Conservation (phyloP, 2,329 filamentous ascomycete species). For the Pseudocercospora fijiensis region DNA sequence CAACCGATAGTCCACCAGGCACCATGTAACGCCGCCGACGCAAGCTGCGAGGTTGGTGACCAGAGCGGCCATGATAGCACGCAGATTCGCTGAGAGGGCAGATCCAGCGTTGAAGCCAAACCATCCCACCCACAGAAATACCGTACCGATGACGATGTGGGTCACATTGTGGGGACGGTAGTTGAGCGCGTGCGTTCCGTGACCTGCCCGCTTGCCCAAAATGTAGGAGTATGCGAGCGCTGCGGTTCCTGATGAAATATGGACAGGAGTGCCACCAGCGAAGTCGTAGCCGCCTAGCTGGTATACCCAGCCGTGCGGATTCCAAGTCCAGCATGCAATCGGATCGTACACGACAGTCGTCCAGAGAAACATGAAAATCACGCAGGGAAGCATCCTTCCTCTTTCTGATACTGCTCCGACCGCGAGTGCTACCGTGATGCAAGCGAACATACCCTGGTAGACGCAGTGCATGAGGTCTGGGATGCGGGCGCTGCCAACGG, state of each 20-base stretch:
- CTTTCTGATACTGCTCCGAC: conserved; percentile 83
- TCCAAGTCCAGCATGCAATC: conserved; percentile 96
- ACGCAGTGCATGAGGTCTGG: conserved; percentile 83
- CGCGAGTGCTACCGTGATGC: conserved; percentile 81
- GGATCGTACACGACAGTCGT: conserved; percentile 86
- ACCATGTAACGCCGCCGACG: conserved; percentile 85
- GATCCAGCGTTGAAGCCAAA: conserved; percentile 98
- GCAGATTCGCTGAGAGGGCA: conserved; percentile 71
- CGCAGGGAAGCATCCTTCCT: conserved; percentile 81
- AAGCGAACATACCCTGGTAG: conserved; percentile 86
- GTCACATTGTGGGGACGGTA: conserved; percentile 92
- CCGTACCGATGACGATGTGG: conserved; percentile 86
- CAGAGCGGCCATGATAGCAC: conserved; percentile 80
- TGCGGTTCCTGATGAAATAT: conserved; percentile 81
- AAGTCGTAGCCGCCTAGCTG: conserved; percentile 82
- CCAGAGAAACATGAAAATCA: conserved; percentile 94
- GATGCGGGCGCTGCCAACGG: conserved; percentile 68
- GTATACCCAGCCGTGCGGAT: conserved; percentile 75
- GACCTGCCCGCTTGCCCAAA: conserved; percentile 80
- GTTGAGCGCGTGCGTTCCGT: conserved; percentile 84
- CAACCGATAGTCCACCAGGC: conserved; percentile 80
- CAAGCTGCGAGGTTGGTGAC: conserved; percentile 84
- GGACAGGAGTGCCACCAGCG: conserved; percentile 85
- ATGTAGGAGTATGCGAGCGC: conserved; percentile 89
- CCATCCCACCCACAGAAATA: conserved; percentile 95